Evolutionary conservation across 345 rosid genomes (phyloP).

Genomic region (Erysimum cheiranthoides): DNA sequence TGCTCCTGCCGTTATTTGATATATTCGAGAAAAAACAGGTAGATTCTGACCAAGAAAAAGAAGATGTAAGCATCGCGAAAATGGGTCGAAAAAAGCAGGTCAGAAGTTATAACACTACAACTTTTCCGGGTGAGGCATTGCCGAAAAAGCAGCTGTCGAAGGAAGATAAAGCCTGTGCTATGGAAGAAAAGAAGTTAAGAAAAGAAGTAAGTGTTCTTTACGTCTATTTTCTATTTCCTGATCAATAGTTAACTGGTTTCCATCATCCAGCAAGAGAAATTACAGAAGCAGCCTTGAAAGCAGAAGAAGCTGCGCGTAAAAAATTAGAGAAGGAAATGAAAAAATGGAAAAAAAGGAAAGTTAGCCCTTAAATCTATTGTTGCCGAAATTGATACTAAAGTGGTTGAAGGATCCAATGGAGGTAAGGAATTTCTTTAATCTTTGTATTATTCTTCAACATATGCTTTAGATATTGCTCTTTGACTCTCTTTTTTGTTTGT

Average conservation of each 20-base stretch:
- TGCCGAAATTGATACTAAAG: conserved; percentile 79
- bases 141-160: conserved; percentile 57
- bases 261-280: conserved; percentile 73
- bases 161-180: conserved; percentile 58
- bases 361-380: conserved; percentile 81
- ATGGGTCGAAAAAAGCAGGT: conserved; percentile 40
- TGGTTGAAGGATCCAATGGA: conserved; percentile 87
- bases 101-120: conserved; percentile 44
- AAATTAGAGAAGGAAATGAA: conserved; percentile 73
- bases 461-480: conserved; percentile 32
- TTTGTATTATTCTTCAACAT: conserved; percentile 8
- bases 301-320: conserved; percentile 82
- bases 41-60: conserved; percentile 59
- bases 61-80: conserved; percentile 55
- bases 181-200: conserved; percentile 79
- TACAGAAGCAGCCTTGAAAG: conserved; percentile 77
- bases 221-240: conserved; percentile 8
- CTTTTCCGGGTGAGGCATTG: conserved; percentile 44
- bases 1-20: no score
- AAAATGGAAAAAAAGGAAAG: conserved; percentile 93
- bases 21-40: conserved; percentile 43
- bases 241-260: conserved; percentile 32
- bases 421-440: conserved; percentile 53
- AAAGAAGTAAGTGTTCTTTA: conserved; percentile 62
- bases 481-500: neutral